Conservation (phyloP, 306 rosid species). For the Gastrolobium villosum region DNA sequence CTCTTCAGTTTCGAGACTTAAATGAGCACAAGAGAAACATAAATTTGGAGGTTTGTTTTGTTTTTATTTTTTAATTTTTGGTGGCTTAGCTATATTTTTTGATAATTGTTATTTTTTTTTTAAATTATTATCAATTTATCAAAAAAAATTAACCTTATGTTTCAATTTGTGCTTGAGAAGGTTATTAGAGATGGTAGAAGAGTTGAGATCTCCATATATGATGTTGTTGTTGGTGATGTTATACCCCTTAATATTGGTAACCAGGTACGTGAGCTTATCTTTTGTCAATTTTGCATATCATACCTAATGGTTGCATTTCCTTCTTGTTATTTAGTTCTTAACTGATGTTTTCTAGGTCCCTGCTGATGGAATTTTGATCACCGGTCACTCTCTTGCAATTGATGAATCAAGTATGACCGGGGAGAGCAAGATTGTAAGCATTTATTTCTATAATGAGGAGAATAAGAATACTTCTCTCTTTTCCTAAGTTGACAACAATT, state of each 20-base stretch:
- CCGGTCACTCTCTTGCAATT: constrained; percentile 83
- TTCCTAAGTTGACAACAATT: constrained; percentile 22
- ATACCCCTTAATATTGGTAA: constrained; percentile 82
- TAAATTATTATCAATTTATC: background rate
- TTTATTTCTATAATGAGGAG: constrained; percentile 30
- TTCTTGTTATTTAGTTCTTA: constrained; percentile 37
- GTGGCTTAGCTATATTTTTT: background rate
- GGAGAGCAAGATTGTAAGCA: constrained; percentile 88
- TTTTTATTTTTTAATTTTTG: background rate
- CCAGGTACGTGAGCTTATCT: constrained; percentile 60
- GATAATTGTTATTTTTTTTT: background rate
- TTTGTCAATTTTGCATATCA: constrained; percentile 35
- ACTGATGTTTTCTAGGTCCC: constrained; percentile 66
- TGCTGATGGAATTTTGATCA: constrained; percentile 83
- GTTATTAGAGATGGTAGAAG: constrained; percentile 84
- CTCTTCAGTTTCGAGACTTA: constrained; percentile 87
- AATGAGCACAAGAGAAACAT: constrained; percentile 93
- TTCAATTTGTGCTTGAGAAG: constrained; percentile 52
- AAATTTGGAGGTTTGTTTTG: constrained; percentile 68
- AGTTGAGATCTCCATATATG: constrained; percentile 82
- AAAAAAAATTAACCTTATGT: background rate
- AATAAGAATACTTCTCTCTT: background rate
- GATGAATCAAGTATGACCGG: constrained; percentile 97
- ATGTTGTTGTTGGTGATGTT: constrained; percentile 88
- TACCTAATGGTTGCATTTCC: constrained; percentile 22